These are phyloP conservation scores for Sphagnum contortum DNA, from an alignment of 225 moss, liverwort and hornwort species.

Conservation along the genomic window DNA sequence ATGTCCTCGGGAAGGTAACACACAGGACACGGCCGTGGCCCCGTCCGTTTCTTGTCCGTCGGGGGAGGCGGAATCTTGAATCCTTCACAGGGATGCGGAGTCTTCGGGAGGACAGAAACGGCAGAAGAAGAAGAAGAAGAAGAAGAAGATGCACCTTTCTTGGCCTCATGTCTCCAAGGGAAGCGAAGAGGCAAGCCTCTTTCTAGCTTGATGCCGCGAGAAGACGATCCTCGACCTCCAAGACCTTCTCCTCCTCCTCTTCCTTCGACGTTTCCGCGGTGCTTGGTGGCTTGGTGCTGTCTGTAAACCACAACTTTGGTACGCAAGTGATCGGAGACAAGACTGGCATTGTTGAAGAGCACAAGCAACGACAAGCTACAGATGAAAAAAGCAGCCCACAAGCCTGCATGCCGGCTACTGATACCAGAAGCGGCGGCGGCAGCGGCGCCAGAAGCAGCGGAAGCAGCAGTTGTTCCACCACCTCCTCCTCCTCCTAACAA, in stretches of 20 bases:
- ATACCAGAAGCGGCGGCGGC: too few relatives aligned
- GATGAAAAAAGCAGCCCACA: slow-evolving; percentile 51
- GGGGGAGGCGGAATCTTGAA: slow-evolving; percentile 61
- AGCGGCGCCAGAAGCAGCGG: too few relatives aligned
- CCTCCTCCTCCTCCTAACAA: too few relatives aligned
- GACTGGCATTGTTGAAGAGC: slow-evolving; percentile 63
- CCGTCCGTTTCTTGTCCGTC: slow-evolving; percentile 69
- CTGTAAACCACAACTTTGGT: too few relatives aligned
- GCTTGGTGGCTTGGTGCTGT: too few relatives aligned
- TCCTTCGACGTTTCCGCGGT: slow-evolving; percentile 4
- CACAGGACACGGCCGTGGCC: slow-evolving; percentile 95
- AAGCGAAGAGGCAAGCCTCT: background rate
- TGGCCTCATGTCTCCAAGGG: background rate
- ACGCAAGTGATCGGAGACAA: slow-evolving; percentile 44
- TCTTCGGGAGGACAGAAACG: background rate
- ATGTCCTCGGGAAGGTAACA: slow-evolving; percentile 61
- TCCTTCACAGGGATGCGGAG: slow-evolving; percentile 49
- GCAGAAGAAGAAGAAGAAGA: background rate
- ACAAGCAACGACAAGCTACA: slow-evolving; percentile 33
- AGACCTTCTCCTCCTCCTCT: background rate
- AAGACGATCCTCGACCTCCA: background rate
- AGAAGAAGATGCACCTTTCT: background rate
- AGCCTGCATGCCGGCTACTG: slow-evolving; percentile 20
- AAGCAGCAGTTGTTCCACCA: too few relatives aligned
- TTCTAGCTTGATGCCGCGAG: background rate